Evolutionary conservation across 306 rosid species (phyloP).

Genomic region (Carpinus viminea): DNA sequence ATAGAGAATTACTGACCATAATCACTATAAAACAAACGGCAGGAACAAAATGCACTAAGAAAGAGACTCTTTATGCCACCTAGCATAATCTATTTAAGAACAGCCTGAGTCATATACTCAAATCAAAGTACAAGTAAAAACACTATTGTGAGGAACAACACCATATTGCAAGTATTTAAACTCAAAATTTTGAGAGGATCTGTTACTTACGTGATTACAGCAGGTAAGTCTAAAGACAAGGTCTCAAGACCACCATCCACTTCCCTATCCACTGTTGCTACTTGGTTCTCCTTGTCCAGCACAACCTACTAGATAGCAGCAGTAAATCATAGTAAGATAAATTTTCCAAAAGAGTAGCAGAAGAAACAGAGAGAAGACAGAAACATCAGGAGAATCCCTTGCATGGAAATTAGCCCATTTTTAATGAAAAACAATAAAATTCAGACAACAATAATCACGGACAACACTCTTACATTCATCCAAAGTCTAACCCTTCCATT

Average conservation of each 20-base stretch:
- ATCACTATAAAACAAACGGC: not conserved
- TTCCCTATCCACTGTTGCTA: slow-evolving; percentile 85
- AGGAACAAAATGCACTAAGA: not conserved
- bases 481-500: not conserved
- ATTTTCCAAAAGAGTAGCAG: not conserved
- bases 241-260: slow-evolving; percentile 94
- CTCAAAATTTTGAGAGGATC: slow-evolving; percentile 11
- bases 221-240: slow-evolving; percentile 72
- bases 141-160: not conserved
- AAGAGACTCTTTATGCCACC: not conserved
- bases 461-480: not conserved
- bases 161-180: not conserved
- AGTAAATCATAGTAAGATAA: slow-evolving; percentile 35
- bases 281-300: slow-evolving; percentile 78
- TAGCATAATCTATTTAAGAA: not conserved
- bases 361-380: not conserved
- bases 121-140: not conserved
- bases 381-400: slow-evolving; percentile 2
- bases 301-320: slow-evolving; percentile 81
- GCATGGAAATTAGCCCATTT: not conserved
- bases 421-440: not conserved
- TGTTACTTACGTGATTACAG: slow-evolving; percentile 82
- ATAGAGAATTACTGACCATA: not conserved
- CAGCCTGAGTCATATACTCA: not conserved
- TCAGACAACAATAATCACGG: not conserved